Evolutionary conservation across 2,329 filamentous ascomycete genomes (phyloP), one percentile per base, ranked within the genome.

Genomic region (Fusarium tjaetaba): DNA sequence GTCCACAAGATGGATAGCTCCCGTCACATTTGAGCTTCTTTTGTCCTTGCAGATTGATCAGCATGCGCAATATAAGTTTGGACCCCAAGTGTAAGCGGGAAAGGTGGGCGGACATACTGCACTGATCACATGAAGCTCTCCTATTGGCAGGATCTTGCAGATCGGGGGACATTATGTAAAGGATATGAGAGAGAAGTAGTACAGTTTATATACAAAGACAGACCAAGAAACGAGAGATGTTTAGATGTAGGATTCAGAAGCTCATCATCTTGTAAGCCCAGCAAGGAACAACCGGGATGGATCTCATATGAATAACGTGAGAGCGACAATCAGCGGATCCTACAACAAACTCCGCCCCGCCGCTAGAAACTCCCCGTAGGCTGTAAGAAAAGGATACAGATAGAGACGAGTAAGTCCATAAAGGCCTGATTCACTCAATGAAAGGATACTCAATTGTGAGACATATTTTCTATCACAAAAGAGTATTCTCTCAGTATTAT

Each of bases 21-120:
- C 76, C 76, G 43, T 78, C 76, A 34, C 76, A 78, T 69, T 76
- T 78, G 30, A 78, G 53, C 58, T 78, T 78, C 72, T 76, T 78
- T 49, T 78, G 76, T 41, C 76, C 76, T 78, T 46, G n/a, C 15
- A 34, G 34, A 45, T 66, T 43, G 68, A 61, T 71, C 48, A 70
- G 68, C 43, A 41, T 28, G 56, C 24, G 51, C 6, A 26, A 51
- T n/a, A 51, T 51, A 24, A 24, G n/a, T 26, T 30, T 13, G 18
- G 58, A 46, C 57, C 30, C 28, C 41, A 61, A 57, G 60, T 65
- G 55, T 65, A 61, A 68, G 58, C 62, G 28, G 30, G 9, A 46
- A 42, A 28, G n/a, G 5, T 60, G n/a, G n/a, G 5, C 51, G n/a
- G 36, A 52, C 55, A 45, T 61, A 77, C 76, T 76, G 36, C 76